phyloP scores from a whole-genome alignment of 2,329 filamentous ascomycete species.

The Ophiocordyceps camponoti-saundersi region DNA sequence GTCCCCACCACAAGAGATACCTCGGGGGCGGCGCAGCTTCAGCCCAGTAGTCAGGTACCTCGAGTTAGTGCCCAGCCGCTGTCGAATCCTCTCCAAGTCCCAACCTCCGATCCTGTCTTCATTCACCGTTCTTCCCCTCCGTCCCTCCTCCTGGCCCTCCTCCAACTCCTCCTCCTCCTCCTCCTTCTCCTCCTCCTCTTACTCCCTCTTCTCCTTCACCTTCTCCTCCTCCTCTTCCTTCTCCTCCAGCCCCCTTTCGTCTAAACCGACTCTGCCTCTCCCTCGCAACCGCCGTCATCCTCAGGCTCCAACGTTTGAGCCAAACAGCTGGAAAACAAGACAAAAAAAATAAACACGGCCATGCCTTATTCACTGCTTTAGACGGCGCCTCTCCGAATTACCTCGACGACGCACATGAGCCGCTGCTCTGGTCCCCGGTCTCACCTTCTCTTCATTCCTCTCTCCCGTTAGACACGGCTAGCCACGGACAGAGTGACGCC shows the following conservation, averaged over 20 bases:
- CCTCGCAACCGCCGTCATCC: neutral
- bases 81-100: neutral
- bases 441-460: conserved; percentile 8
- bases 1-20: neutral
- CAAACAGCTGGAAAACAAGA: neutral
- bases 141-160: neutral
- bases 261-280: neutral
- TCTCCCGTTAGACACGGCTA: conserved; percentile 5
- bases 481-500: conserved; percentile 4
- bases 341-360: neutral
- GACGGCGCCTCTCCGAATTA: conserved; percentile 1
- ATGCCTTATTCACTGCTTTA: conserved; percentile 1
- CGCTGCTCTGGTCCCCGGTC: conserved; percentile 5
- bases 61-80: neutral
- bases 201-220: neutral
- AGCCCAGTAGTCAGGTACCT: neutral
- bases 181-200: neutral
- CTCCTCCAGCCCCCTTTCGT: neutral
- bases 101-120: neutral
- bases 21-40: neutral
- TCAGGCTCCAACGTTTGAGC: neutral
- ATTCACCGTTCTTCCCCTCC: neutral
- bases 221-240: neutral
- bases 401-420: conserved; percentile 3
- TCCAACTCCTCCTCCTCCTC: neutral